phyloP scores from a whole-genome alignment of 768 basidiomycete genomes.

The Rhodotorula toruloides region DNA sequence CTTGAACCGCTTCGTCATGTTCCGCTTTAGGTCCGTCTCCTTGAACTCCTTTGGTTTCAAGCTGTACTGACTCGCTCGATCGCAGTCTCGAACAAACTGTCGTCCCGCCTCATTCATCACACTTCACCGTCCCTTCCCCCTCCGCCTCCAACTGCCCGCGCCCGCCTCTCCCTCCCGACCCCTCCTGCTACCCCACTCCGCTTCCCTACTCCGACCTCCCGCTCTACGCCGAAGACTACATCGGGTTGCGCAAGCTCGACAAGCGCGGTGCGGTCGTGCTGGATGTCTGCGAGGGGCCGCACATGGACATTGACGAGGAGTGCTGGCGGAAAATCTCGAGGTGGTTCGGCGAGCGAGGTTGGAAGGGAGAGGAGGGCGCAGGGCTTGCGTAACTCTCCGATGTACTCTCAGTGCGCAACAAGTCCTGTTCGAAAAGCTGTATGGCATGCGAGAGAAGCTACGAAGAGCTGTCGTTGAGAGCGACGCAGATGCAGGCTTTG shows the following conservation, averaged over 20 bases:
- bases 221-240: slow-evolving; percentile 42
- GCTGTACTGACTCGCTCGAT: no score
- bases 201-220: slow-evolving; percentile 34
- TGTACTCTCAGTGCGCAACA: no score
- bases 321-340: no score
- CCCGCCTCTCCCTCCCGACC: slow-evolving; percentile 4
- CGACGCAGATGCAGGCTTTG: slow-evolving; percentile 64
- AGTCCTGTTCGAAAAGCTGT: no score
- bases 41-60: background rate
- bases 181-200: slow-evolving; percentile 16
- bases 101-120: slow-evolving; percentile 34
- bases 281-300: slow-evolving; percentile 40
- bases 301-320: no score
- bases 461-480: slow-evolving; percentile 49
- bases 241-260: slow-evolving; percentile 41
- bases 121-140: slow-evolving; percentile 39
- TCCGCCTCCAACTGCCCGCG: slow-evolving; percentile 13
- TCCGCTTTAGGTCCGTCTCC: slow-evolving; percentile 39
- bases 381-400: no score
- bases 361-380: no score
- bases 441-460: no score
- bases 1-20: slow-evolving; percentile 40
- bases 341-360: no score
- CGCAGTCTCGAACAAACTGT: slow-evolving; percentile 39
- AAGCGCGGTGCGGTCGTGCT: slow-evolving; percentile 22